phyloP scores from a whole-genome alignment of 2,329 filamentous ascomycete species.

The Shiraia sp. region DNA sequence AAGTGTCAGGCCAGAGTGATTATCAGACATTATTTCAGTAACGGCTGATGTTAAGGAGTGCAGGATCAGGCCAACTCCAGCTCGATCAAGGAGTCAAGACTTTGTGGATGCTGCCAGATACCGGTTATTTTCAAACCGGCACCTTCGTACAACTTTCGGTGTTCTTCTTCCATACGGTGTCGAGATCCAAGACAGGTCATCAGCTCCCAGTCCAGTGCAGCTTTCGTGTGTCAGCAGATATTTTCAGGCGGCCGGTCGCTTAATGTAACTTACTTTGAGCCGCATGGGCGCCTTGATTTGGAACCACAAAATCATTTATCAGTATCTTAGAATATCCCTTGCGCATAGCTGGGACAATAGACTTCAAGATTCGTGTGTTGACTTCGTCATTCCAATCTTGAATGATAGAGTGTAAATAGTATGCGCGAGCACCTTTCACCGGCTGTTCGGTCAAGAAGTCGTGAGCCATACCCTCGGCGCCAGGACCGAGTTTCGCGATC shows the following conservation, averaged over 20 bases:
- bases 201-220: slow-evolving; percentile 30
- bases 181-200: slow-evolving; percentile 26
- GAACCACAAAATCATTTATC: slow-evolving; percentile 33
- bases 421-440: slow-evolving; percentile 39
- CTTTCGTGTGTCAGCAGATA: slow-evolving; percentile 5
- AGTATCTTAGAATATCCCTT: slow-evolving; percentile 32
- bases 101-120: slow-evolving; percentile 23
- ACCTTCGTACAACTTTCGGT: slow-evolving; percentile 22
- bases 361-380: slow-evolving; percentile 24
- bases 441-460: slow-evolving; percentile 39
- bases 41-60: neutral
- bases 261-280: slow-evolving; percentile 19
- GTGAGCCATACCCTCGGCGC: slow-evolving; percentile 37
- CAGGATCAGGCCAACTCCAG: slow-evolving; percentile 16
- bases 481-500: slow-evolving; percentile 22
- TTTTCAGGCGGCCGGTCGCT: neutral
- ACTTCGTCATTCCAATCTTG: slow-evolving; percentile 34
- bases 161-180: slow-evolving; percentile 28
- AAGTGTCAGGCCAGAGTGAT: too few species aligned
- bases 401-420: slow-evolving; percentile 34
- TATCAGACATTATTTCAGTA: neutral
- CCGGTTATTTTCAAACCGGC: slow-evolving; percentile 20
- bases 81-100: slow-evolving; percentile 28
- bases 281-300: slow-evolving; percentile 27
- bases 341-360: slow-evolving; percentile 32